Evolutionary conservation across 1,284 basidiomycete species (phyloP).

Genomic region (Leccinum angustisporum): DNA sequence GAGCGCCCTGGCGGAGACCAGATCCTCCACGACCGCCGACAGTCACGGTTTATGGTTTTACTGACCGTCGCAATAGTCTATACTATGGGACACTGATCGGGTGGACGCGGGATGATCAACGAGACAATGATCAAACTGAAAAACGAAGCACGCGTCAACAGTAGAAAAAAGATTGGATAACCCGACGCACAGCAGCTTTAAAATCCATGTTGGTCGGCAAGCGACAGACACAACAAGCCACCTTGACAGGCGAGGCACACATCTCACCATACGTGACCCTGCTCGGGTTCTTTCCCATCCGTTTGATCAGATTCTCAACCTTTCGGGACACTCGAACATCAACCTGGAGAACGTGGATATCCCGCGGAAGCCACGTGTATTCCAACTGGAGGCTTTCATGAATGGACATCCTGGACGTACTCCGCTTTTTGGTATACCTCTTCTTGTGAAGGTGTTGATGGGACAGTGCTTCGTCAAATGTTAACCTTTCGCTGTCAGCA

Average conservation of each 20-base stretch:
- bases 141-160: background rate
- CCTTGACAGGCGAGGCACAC: conserved; percentile 8
- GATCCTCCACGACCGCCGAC: no score
- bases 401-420: background rate
- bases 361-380: background rate
- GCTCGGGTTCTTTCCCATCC: conserved; percentile 12
- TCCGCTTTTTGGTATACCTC: background rate
- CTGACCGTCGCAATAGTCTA: no score
- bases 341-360: conserved; percentile 7
- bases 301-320: conserved; percentile 15
- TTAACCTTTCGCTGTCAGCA: no score
- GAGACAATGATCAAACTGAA: conserved; percentile 9
- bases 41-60: no score
- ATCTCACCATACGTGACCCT: conserved; percentile 1
- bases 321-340: conserved; percentile 9
- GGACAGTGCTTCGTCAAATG: conserved; percentile 16
- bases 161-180: background rate
- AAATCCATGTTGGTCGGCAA: conserved; percentile 11
- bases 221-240: conserved; percentile 14
- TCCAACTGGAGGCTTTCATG: background rate
- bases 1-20: no score
- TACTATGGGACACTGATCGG: no score
- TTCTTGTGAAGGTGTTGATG: conserved; percentile 12
- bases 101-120: conserved; percentile 4
- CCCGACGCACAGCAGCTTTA: conserved; percentile 6